These are phyloP conservation scores for Acacia acuminata DNA, from an alignment of 306 rosid genomes.

Conservation along the genomic window DNA sequence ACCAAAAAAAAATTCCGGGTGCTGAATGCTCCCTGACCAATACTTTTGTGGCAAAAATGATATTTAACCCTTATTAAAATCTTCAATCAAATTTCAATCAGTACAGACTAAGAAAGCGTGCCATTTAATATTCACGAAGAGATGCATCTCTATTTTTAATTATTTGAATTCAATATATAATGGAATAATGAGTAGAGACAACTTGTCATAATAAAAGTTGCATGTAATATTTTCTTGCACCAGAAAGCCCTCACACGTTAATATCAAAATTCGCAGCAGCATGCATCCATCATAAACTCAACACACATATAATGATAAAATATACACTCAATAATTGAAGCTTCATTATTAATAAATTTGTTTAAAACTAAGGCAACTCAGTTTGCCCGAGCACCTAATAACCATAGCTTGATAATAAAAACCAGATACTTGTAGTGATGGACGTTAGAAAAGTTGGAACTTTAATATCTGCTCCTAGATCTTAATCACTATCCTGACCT, in stretches of 20 bases:
- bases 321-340: not conserved
- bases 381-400: not conserved
- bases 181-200: not conserved
- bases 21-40: no score
- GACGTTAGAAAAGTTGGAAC: not conserved
- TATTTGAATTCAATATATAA: not conserved
- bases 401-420: not conserved
- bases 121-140: not conserved
- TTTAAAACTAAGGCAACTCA: not conserved
- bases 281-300: not conserved
- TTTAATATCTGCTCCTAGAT: no score
- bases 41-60: no score
- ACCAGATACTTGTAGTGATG: not conserved
- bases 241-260: not conserved
- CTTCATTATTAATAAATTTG: no score
- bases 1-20: no score
- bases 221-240: not conserved
- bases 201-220: not conserved
- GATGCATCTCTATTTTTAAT: not conserved
- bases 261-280: not conserved
- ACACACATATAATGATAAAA: not conserved
- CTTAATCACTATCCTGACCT: not conserved
- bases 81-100: not conserved
- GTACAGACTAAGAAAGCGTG: not conserved
- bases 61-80: not conserved